Evolutionary conservation across 1,284 basidiomycete species (phyloP).

Genomic region (Cutaneotrichosporon cavernicola): DNA sequence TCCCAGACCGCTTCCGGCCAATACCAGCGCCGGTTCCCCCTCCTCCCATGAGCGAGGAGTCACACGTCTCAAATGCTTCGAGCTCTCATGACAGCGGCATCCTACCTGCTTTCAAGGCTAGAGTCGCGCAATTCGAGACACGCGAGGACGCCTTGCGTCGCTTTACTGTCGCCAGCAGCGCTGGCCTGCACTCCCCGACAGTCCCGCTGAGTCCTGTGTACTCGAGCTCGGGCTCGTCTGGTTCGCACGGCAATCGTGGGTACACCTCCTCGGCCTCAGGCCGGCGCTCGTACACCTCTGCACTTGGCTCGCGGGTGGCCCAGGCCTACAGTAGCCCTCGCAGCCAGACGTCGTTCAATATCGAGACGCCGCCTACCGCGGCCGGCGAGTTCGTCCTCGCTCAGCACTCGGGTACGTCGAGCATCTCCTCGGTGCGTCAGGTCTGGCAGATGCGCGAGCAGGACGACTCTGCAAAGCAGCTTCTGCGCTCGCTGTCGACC

Average conservation of each 20-base stretch:
- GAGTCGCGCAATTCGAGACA: constrained; percentile 45
- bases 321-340: background rate
- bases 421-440: background rate
- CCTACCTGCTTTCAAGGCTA: constrained; percentile 37
- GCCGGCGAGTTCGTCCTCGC: constrained; percentile 2
- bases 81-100: constrained; percentile 21
- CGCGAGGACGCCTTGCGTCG: constrained; percentile 44
- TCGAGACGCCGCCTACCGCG: background rate
- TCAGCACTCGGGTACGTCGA: background rate
- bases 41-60: constrained; percentile 14
- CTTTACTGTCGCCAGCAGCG: constrained; percentile 39
- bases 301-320: constrained; percentile 8
- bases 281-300: constrained; percentile 15
- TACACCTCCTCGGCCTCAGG: constrained; percentile 2
- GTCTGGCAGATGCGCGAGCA: constrained; percentile 3
- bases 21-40: background rate
- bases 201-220: constrained; percentile 4
- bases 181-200: constrained; percentile 13
- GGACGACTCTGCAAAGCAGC: constrained; percentile 7
- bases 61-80: constrained; percentile 22
- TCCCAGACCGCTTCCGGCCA: constrained; percentile 25
- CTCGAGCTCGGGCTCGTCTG: constrained; percentile 2
- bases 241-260: constrained; percentile 1
- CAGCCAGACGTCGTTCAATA: background rate
- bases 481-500: constrained; percentile 17